These are phyloP conservation scores for Coemansia sp. DNA, from an alignment of 192 early-diverging fungal species.

Conservation along the genomic window DNA sequence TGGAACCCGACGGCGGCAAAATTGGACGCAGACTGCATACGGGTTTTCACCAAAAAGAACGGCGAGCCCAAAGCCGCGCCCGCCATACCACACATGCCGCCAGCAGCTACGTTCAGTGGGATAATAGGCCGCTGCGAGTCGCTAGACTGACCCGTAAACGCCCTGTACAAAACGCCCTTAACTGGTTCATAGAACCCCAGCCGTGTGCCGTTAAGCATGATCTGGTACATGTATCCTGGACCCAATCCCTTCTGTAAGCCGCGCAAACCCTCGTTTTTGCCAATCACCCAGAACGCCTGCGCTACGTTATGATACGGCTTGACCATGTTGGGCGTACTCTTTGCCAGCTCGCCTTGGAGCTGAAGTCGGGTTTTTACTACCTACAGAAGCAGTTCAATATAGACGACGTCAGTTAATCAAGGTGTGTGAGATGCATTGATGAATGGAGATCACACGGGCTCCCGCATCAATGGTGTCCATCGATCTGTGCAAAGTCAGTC, in stretches of 20 bases:
- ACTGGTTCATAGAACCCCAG: conserved; percentile 91
- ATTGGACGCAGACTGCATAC: conserved; percentile 76
- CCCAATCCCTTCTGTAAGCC: conserved; percentile 88
- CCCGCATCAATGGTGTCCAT: neutral
- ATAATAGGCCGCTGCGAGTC: conserved; percentile 41
- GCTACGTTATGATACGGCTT: conserved; percentile 77
- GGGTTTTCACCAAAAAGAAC: conserved; percentile 90
- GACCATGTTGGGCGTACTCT: conserved; percentile 41
- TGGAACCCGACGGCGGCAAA: conserved; percentile 80
- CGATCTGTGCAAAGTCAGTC: neutral
- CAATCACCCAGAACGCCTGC: conserved; percentile 76
- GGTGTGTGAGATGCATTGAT: neutral
- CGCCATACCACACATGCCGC: conserved; percentile 76
- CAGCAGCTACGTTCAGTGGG: conserved; percentile 70
- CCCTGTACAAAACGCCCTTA: conserved; percentile 59
- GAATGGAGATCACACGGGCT: conserved; percentile 3
- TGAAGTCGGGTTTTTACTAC: conserved; percentile 94
- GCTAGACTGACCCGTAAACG: conserved; percentile 42
- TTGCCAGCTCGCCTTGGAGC: conserved; percentile 86
- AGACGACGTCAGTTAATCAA: conserved; percentile 1
- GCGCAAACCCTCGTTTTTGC: conserved; percentile 79
- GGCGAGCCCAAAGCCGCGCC: conserved; percentile 86
- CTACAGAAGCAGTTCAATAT: conserved; percentile 39
- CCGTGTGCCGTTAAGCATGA: conserved; percentile 91
- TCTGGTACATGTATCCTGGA: conserved; percentile 90